Evolutionary conservation across 2,329 filamentous ascomycete genomes (phyloP).

Genomic region (Cladosporium sp.): DNA sequence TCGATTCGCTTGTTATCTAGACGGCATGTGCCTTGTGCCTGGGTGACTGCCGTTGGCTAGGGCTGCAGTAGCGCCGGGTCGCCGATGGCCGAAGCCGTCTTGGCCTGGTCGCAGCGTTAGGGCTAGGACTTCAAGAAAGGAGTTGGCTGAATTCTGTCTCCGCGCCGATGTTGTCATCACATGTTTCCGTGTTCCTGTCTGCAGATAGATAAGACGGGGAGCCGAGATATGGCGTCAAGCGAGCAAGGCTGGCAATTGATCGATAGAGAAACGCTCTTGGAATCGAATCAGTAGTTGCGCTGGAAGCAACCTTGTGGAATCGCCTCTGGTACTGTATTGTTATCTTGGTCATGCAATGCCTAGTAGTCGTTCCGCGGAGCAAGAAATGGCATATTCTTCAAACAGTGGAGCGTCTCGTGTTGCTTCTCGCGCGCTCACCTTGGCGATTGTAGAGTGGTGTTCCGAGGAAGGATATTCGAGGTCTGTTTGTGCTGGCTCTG

Average conservation of each 20-base stretch:
- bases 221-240: neutral
- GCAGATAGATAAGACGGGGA: neutral
- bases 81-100: slow-evolving; percentile 4
- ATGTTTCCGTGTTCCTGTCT: neutral
- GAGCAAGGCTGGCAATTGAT: neutral
- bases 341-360: neutral
- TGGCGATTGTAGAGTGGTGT: neutral
- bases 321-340: neutral
- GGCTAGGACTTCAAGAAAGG: neutral
- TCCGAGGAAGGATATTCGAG: neutral
- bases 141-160: neutral
- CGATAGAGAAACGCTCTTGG: no score
- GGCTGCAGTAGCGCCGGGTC: slow-evolving; percentile 8
- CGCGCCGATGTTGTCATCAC: neutral
- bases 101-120: neutral
- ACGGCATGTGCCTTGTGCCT: neutral
- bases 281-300: neutral
- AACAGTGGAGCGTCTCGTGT: neutral
- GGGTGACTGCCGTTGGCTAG: slow-evolving; percentile 7
- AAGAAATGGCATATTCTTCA: neutral
- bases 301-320: neutral
- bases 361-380: neutral
- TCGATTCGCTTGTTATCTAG: neutral
- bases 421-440: neutral
- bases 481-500: neutral